A percentile compares a stretch with the other conserved stretches of the same genome.
phyloP scores from a whole-genome alignment of 352 stramenopile genomes.

The Phytophthora pinifolia region DNA sequence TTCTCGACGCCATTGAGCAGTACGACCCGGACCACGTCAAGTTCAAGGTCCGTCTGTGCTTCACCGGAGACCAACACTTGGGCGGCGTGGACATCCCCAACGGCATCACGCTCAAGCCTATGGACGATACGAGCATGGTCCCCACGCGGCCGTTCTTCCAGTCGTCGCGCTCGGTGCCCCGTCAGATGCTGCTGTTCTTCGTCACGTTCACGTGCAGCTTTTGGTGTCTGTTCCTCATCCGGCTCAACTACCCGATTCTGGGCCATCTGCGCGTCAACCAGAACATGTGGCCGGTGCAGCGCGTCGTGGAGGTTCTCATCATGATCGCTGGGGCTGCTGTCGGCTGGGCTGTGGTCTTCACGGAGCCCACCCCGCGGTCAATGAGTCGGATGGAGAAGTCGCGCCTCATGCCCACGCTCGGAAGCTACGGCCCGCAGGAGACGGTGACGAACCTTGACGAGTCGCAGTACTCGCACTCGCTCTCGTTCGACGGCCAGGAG shows the following conservation, averaged over 20 bases:
- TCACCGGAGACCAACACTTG: constrained; percentile 80
- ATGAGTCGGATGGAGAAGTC: constrained; percentile 82
- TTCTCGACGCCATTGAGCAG: constrained; percentile 77
- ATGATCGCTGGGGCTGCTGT: constrained; percentile 60
- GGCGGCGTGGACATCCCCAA: constrained; percentile 73
- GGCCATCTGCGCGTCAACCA: constrained; percentile 58
- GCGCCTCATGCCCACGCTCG: constrained; percentile 51
- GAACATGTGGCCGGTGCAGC: constrained; percentile 83
- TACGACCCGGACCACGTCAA: constrained; percentile 66
- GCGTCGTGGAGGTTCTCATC: constrained; percentile 71
- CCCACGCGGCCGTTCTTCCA: constrained; percentile 80
- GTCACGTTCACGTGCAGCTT: constrained; percentile 79
- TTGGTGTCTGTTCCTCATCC: constrained; percentile 68
- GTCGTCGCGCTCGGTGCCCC: constrained; percentile 57
- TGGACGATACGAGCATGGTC: constrained; percentile 82
- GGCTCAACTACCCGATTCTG: constrained; percentile 72
- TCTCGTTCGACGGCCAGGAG: constrained; percentile 78
- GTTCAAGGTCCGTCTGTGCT: constrained; percentile 77
- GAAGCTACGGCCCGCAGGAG: constrained; percentile 24
- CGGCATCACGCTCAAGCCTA: constrained; percentile 73
- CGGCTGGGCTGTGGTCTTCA: constrained; percentile 66
- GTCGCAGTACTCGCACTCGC: constrained; percentile 72
- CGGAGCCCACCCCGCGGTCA: constrained; percentile 63
- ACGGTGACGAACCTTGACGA: constrained; percentile 38
- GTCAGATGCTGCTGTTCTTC: constrained; percentile 82